Conservation (phyloP, 2,329 filamentous ascomycete genomes). For the Ophiocordyceps polyrhachis-furcata region DNA sequence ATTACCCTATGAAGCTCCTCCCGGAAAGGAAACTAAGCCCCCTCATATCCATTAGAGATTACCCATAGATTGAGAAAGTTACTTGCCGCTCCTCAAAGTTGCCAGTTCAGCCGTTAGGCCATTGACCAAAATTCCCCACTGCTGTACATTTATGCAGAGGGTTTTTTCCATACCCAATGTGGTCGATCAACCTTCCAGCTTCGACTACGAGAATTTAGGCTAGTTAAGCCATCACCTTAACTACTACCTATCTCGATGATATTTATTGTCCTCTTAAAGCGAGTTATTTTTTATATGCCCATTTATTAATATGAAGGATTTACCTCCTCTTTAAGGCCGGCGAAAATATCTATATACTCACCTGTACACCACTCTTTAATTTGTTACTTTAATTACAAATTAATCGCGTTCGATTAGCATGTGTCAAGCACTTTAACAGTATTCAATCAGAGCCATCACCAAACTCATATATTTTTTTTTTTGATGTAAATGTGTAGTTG, state of each 20-base stretch:
- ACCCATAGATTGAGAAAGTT: background rate
- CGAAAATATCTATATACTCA: background rate
- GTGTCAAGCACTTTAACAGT: background rate
- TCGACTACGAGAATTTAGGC: background rate
- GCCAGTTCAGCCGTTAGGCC: background rate
- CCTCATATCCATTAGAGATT: background rate
- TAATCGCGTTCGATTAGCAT: background rate
- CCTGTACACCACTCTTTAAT: background rate
- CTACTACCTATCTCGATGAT: background rate
- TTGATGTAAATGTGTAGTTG: background rate
- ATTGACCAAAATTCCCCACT: background rate
- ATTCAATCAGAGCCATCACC: background rate
- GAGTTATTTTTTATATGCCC: background rate
- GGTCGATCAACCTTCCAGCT: background rate
- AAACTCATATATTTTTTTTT: background rate
- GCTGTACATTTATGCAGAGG: background rate
- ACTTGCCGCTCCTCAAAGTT: background rate
- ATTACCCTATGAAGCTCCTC: no score
- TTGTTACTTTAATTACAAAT: background rate
- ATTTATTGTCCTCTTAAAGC: background rate
- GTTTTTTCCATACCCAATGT: background rate
- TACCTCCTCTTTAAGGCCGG: background rate
- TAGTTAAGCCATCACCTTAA: background rate
- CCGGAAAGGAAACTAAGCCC: no score
- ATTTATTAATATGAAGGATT: background rate